These are phyloP conservation scores for Sphagnum contortum DNA, from an alignment of 225 moss, liverwort and hornwort species.

Conservation along the genomic window DNA sequence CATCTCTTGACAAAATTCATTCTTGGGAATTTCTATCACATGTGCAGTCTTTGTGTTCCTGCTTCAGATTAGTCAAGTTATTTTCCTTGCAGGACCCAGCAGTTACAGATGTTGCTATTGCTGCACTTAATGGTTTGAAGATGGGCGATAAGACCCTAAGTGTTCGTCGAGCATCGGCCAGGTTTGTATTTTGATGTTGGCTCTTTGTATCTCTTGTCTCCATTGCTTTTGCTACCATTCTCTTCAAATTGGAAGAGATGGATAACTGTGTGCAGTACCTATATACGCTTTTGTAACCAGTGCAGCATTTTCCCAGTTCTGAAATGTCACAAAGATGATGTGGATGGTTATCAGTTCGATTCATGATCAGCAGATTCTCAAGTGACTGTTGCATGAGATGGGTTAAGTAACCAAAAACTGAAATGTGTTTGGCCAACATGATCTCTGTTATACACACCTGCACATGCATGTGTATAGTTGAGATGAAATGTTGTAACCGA, in stretches of 20 bases:
- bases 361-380: too few relatives aligned
- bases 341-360: neutral
- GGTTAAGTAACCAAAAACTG: too few relatives aligned
- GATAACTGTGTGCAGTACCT: neutral
- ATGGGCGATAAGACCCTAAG: conserved; percentile 99
- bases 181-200: conserved; percentile 97
- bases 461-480: too few relatives aligned
- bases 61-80: neutral
- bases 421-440: too few relatives aligned
- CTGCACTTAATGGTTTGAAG: conserved; percentile 99
- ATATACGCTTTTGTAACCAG: neutral
- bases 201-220: conserved; percentile 18
- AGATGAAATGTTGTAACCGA: too few relatives aligned
- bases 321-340: neutral
- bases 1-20: neutral
- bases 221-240: neutral
- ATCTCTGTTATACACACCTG: too few relatives aligned
- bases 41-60: neutral
- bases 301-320: neutral
- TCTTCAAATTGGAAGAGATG: neutral
- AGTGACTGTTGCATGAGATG: too few relatives aligned
- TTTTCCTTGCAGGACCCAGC: conserved; percentile 96
- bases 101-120: conserved; percentile 99
- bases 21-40: too few relatives aligned
- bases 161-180: conserved; percentile 99